Evolutionary conservation across 2,329 filamentous ascomycete species (phyloP).

Genomic region (Cryoendolithus antarcticus): DNA sequence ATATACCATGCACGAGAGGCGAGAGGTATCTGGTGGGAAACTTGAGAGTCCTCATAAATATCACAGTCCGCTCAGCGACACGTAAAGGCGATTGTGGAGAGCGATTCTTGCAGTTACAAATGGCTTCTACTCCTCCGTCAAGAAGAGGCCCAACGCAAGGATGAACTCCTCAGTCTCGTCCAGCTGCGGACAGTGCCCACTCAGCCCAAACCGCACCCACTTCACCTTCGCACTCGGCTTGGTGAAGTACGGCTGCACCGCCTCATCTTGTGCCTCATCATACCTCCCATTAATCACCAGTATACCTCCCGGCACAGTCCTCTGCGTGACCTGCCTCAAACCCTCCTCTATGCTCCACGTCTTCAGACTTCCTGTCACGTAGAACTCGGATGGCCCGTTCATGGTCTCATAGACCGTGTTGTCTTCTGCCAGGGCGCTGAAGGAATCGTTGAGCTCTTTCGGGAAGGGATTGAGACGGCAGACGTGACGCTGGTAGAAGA

Average conservation of each 20-base stretch:
- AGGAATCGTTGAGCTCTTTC: constrained; percentile 13
- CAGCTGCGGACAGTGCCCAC: constrained; percentile 24
- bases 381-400: constrained; percentile 22
- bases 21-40: too few species aligned
- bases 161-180: constrained; percentile 25
- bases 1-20: too few species aligned
- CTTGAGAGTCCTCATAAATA: too few species aligned
- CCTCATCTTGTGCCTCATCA: constrained; percentile 28
- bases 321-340: constrained; percentile 26
- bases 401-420: constrained; percentile 26
- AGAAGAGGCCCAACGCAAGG: too few species aligned
- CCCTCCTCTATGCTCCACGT: constrained; percentile 25
- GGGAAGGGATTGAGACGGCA: constrained; percentile 22
- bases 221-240: constrained; percentile 26
- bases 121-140: too few species aligned
- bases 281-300: constrained; percentile 32
- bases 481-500: constrained; percentile 20
- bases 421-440: constrained; percentile 21
- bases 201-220: constrained; percentile 27
- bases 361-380: constrained; percentile 29
- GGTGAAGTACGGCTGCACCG: constrained; percentile 25
- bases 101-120: too few species aligned
- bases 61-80: too few species aligned
- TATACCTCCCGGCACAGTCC: constrained; percentile 18
- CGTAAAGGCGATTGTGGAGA: too few species aligned